Base-by-base conservation (phyloP, 371 early-diverging fungal genomes). In the Homolaphlyctis polyrhiza region DNA sequence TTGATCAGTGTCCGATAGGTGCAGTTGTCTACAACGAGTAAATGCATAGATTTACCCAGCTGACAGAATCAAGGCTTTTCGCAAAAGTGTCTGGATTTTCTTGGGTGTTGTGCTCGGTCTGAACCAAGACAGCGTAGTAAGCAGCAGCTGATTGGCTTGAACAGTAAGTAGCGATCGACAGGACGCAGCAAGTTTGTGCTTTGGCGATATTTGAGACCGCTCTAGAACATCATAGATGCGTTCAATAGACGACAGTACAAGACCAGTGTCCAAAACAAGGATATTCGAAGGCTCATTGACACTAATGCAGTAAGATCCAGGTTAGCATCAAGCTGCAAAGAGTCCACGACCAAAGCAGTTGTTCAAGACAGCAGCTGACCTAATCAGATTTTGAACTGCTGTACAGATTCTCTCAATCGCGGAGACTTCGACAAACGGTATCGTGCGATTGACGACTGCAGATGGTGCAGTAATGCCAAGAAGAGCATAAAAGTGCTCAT, bases 51-150 rank as follows among this genome's bases (percentile, higher is more conserved):
- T 27, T 14, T 51, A 51, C 52, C 52, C 52, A 6, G 11, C 14
- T 14, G 52, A 51, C 32, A 51, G 11, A 28, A 51, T 32, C 25
- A 51, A 27, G 25, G 52, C 52, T 51, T 51, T 51, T n/a, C n/a
- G 11, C 8, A 25, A 51, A 51, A 27, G 28, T 51, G 14, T 8
- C 32, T 6, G 52, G 27, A 28, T 6, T 14, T 11, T 28, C 32
- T 51, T n/a, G 52, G 32, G 32, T 32, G 32, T n/a, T 51, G 25
- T 51, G 25, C 52, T 6, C 52, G 52, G 14, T 51, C 52, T 51
- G 32, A 14, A 51, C 28, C 11, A 6, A 14, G 32, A n/a, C n/a
- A 51, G 11, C 6, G 52, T 8, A n/a, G 27, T n/a, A 25, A 51
- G 8, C 11, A 51, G 52, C 25, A 51, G 6, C 32, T 11, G 6